phyloP scores from a whole-genome alignment of 208 protist species.

The Wallacemonas sp. region DNA sequence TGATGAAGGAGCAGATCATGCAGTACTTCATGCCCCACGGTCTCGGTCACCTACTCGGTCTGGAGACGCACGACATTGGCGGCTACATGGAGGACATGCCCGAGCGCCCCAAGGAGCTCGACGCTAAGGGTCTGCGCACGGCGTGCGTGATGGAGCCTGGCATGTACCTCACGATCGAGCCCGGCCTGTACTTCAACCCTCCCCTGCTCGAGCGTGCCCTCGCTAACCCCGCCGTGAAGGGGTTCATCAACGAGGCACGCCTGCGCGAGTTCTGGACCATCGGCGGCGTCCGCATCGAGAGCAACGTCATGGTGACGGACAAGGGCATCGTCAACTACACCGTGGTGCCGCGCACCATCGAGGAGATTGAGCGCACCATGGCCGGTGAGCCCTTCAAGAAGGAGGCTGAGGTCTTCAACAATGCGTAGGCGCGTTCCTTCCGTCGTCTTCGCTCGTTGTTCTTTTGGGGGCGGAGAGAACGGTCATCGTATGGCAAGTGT shows the following conservation, averaged over 20 bases:
- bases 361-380: constrained; percentile 89
- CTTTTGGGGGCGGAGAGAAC: no score
- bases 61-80: constrained; percentile 97
- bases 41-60: constrained; percentile 95
- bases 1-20: constrained; percentile 93
- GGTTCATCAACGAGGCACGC: constrained; percentile 86
- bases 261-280: constrained; percentile 84
- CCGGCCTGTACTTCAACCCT: constrained; percentile 92
- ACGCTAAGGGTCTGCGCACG: constrained; percentile 88
- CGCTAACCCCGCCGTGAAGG: constrained; percentile 51
- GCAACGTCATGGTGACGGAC: constrained; percentile 96
- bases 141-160: constrained; percentile 89
- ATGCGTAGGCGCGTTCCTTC: constrained; percentile 18
- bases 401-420: constrained; percentile 68
- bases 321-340: constrained; percentile 86
- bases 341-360: constrained; percentile 82
- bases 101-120: constrained; percentile 54
- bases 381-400: constrained; percentile 63
- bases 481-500: no score
- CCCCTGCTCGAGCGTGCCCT: constrained; percentile 83
- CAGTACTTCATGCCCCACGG: constrained; percentile 97
- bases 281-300: constrained; percentile 98
- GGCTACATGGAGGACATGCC: constrained; percentile 90
- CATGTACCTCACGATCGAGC: constrained; percentile 97
- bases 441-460: no score